These are phyloP conservation scores for Excoecaria agallocha DNA, from an alignment of 345 rosid genomes.

Conservation along the genomic window DNA sequence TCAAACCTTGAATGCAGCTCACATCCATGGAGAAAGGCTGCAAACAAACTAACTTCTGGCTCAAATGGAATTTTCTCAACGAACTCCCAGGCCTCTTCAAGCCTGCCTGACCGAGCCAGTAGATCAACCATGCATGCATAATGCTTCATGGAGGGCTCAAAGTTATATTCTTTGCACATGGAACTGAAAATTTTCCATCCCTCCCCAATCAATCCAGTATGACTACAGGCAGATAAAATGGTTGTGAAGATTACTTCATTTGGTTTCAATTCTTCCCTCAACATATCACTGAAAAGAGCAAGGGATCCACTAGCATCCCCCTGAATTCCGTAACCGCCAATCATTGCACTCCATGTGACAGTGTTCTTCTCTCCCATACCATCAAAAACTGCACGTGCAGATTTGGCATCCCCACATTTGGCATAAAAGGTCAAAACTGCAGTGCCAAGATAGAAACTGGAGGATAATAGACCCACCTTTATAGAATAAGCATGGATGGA, in stretches of 20 bases:
- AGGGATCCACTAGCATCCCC: slow-evolving; percentile 22
- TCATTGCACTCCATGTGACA: slow-evolving; percentile 35
- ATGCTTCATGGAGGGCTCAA: slow-evolving; percentile 69
- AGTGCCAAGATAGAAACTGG: slow-evolving; percentile 22
- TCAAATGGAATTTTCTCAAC: slow-evolving; percentile 64
- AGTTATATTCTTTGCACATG: slow-evolving; percentile 60
- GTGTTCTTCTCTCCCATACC: slow-evolving; percentile 21
- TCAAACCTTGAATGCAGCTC: slow-evolving; percentile 79
- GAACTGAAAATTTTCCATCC: slow-evolving; percentile 62
- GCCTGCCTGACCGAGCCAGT: slow-evolving; percentile 80
- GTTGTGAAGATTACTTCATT: slow-evolving; percentile 29
- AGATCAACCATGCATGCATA: slow-evolving; percentile 80
- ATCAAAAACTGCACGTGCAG: slow-evolving; percentile 28
- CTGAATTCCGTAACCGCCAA: slow-evolving; percentile 30
- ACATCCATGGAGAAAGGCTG: slow-evolving; percentile 91
- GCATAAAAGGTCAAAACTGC: slow-evolving; percentile 30
- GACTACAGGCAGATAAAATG: slow-evolving; percentile 39
- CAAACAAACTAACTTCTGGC: slow-evolving; percentile 57
- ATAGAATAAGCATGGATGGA: slow-evolving; percentile 63
- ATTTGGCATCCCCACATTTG: slow-evolving; percentile 28
- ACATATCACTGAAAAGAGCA: slow-evolving; percentile 24
- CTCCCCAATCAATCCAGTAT: slow-evolving; percentile 71
- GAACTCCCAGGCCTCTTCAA: slow-evolving; percentile 74
- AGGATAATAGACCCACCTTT: slow-evolving; percentile 27
- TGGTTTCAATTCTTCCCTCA: slow-evolving; percentile 25